Evolutionary conservation across 129 eudicot species (phyloP).

Genomic region (Escallonia herrerae): DNA sequence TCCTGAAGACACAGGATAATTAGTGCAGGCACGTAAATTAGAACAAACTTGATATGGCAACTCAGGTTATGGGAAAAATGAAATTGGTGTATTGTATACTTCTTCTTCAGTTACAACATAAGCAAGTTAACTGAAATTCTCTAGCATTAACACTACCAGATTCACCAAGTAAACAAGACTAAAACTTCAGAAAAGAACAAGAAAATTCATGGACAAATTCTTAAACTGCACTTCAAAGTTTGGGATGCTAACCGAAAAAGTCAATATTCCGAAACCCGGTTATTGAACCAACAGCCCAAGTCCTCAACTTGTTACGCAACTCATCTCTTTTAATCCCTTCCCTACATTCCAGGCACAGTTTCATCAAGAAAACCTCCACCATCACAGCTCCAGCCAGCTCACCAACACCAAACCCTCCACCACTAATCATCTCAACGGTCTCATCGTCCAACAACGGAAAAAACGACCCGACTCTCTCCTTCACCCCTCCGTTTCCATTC

Average conservation of each 20-base stretch:
- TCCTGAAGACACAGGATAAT: conserved; percentile 37
- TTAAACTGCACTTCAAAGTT: background rate
- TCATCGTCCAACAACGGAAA: conserved; percentile 52
- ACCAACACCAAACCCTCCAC: conserved; percentile 28
- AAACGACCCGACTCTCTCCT: conserved; percentile 25
- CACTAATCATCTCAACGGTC: conserved; percentile 29
- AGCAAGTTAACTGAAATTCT: background rate
- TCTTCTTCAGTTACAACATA: background rate
- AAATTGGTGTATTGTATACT: background rate
- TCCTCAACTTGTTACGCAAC: conserved; percentile 44
- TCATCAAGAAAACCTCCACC: conserved; percentile 51
- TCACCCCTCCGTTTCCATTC: conserved; percentile 1
- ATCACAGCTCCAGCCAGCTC: conserved; percentile 59
- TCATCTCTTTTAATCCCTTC: conserved; percentile 33
- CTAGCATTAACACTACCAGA: no score
- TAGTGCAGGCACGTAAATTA: conserved; percentile 1
- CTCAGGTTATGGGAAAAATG: background rate
- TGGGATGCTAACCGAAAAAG: conserved; percentile 39
- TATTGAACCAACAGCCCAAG: conserved; percentile 67
- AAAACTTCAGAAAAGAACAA: background rate
- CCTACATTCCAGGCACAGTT: conserved; percentile 34
- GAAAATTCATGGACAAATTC: background rate
- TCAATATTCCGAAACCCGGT: conserved; percentile 39
- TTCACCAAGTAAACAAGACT: background rate
- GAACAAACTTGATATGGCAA: background rate